Base-by-base conservation (phyloP, 2,329 filamentous ascomycete genomes). In the Fusarium mangiferae region DNA sequence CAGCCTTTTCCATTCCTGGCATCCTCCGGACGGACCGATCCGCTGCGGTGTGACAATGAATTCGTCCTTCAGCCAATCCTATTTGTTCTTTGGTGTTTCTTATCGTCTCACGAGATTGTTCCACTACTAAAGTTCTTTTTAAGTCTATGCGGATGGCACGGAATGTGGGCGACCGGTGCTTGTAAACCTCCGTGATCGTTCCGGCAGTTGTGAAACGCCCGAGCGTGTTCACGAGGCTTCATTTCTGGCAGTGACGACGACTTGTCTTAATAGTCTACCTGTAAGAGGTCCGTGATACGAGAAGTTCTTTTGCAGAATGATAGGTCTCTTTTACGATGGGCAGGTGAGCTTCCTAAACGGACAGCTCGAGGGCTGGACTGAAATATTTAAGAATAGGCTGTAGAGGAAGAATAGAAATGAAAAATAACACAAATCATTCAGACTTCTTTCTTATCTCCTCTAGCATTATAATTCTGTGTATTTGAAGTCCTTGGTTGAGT, bases 371-470 rank as follows among this genome's bases (percentile, higher is more conserved):
- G 30, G 15, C 35, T 5, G 8, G n/a, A 6, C 20, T 7, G 15
- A 8, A 42, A 17, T 57, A 49, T n/a, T 57, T 39, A 57, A 46
- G 17, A 57, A 9, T 18, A 26, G 5, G 8, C 33, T 17, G 7
- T 6, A 24, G 5, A 1, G 13, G 15, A 3, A 15, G 6, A 17
- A 36, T 13, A 42, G 26, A 17, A 30, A 6, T n/a, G 0, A 24
- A 33, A 35, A 24, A 26, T 10, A 24, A 10, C 12, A 17, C 11
- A 42, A 24, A 15, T 6, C 17, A 18, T 41, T 24, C 39, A 7
- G 0, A 33, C 4, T 4, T 35, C 12, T 30, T 24, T 4, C 1
- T 12, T 15, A 6, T 11, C 6, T n/a, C 10, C 4, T 5, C 7
- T 17, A 20, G 1, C 1, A 33, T 22, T 6, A n/a, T 24, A 7